Conservation (phyloP, 2,329 filamentous ascomycete species). For the Penicillium sp. region DNA sequence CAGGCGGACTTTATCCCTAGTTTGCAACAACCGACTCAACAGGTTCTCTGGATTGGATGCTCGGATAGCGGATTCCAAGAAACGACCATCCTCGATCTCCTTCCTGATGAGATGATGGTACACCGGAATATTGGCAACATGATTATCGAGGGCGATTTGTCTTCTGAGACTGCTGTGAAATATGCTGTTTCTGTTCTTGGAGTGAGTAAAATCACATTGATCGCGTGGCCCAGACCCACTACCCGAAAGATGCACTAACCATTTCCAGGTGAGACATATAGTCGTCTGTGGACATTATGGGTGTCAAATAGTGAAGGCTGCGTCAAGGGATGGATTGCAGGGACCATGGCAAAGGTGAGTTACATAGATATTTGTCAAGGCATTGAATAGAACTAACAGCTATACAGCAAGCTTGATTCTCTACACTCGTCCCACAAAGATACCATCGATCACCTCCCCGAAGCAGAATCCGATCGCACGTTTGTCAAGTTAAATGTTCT, state of each 20-base stretch:
- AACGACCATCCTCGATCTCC: slow-evolving; percentile 10
- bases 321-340: slow-evolving; percentile 12
- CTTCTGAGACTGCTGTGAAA: slow-evolving; percentile 17
- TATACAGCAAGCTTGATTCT: slow-evolving; percentile 15
- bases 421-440: slow-evolving; percentile 10
- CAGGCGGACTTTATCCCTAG: slow-evolving; percentile 12
- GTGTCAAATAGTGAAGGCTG: slow-evolving; percentile 17
- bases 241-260: not conserved
- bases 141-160: slow-evolving; percentile 22
- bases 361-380: not conserved
- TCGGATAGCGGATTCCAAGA: slow-evolving; percentile 20
- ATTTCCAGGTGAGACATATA: slow-evolving; percentile 16
- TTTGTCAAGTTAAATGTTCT: slow-evolving; percentile 24
- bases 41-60: slow-evolving; percentile 23
- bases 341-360: slow-evolving; percentile 20
- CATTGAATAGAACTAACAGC: not conserved
- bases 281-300: slow-evolving; percentile 24
- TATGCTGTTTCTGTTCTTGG: slow-evolving; percentile 16
- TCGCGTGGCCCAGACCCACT: not conserved
- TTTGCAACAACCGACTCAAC: slow-evolving; percentile 5
- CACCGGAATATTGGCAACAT: slow-evolving; percentile 23
- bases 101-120: slow-evolving; percentile 17
- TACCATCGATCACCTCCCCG: slow-evolving; percentile 9
- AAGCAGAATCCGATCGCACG: slow-evolving; percentile 9
- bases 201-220: not conserved